Percentiles rank a stretch among this genome's conserved stretches.
Conservation (phyloP, 169 alveolate species). For the Theileria annulata region DNA sequence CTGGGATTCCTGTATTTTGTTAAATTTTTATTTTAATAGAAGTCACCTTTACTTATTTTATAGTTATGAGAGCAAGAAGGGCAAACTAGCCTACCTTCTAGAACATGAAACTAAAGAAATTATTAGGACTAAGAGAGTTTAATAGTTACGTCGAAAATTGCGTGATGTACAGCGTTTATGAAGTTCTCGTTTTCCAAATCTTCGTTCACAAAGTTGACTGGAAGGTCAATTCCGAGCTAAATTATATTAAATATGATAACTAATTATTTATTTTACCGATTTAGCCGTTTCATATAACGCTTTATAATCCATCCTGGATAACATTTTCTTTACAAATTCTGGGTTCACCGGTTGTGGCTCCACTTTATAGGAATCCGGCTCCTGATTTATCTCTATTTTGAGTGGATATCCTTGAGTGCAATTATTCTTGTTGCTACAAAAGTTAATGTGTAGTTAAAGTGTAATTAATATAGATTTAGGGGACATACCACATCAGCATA, state of each 20-base stretch:
- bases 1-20: conserved; percentile 46
- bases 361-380: conserved; percentile 60
- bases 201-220: conserved; percentile 56
- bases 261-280: conserved; percentile 54
- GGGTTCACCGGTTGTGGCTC: conserved; percentile 71
- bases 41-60: conserved; percentile 73
- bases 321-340: conserved; percentile 73
- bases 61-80: conserved; percentile 70
- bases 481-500: conserved; percentile 75
- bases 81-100: conserved; percentile 72
- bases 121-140: background rate
- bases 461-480: conserved; percentile 1
- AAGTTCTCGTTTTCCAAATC: conserved; percentile 70
- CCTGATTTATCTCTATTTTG: conserved; percentile 32
- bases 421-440: conserved; percentile 65
- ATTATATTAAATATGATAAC: background rate
- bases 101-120: conserved; percentile 68
- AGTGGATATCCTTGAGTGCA: conserved; percentile 78
- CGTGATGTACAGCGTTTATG: conserved; percentile 69
- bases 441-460: background rate
- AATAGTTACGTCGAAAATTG: conserved; percentile 67
- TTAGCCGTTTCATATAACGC: conserved; percentile 73
- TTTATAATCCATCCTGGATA: conserved; percentile 70
- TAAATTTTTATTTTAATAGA: background rate
- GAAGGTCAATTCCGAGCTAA: conserved; percentile 68